These are phyloP conservation scores for Mycena capillaripes DNA, from an alignment of 768 basidiomycete genomes.

Conservation along the genomic window DNA sequence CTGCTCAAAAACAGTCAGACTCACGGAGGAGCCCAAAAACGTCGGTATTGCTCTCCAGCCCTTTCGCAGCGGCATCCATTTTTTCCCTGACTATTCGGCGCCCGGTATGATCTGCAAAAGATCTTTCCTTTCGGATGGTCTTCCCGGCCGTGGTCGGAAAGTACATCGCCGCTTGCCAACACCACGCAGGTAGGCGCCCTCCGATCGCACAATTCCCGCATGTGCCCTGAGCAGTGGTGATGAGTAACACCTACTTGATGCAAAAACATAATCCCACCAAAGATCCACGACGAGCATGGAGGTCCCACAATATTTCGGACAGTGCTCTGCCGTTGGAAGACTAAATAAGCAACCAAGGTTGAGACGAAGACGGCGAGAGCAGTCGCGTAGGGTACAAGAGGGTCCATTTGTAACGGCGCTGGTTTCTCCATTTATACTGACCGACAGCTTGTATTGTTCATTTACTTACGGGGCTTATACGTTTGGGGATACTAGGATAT, in stretches of 20 bases:
- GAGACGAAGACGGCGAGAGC: no score
- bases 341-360: background rate
- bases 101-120: background rate
- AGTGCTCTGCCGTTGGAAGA: background rate
- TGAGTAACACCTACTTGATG: no score
- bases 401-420: no score
- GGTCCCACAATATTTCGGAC: background rate
- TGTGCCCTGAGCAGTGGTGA: background rate
- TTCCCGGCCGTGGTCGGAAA: slow-evolving; percentile 13
- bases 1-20: no score
- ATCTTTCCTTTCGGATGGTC: background rate
- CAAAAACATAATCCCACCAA: slow-evolving; percentile 6
- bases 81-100: background rate
- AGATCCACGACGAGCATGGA: slow-evolving; percentile 10
- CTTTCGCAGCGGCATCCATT: background rate
- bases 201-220: slow-evolving; percentile 1
- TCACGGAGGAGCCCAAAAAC: slow-evolving; percentile 4
- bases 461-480: no score
- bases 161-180: background rate
- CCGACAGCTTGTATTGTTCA: no score
- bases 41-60: background rate
- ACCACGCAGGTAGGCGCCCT: background rate
- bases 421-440: no score
- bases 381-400: no score
- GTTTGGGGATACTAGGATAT: no score